A percentile compares a stretch with the other conserved stretches of the same genome.
Evolutionary conservation across 2,329 filamentous ascomycete genomes (phyloP).

Genomic region (Colletotrichum theobromicola): DNA sequence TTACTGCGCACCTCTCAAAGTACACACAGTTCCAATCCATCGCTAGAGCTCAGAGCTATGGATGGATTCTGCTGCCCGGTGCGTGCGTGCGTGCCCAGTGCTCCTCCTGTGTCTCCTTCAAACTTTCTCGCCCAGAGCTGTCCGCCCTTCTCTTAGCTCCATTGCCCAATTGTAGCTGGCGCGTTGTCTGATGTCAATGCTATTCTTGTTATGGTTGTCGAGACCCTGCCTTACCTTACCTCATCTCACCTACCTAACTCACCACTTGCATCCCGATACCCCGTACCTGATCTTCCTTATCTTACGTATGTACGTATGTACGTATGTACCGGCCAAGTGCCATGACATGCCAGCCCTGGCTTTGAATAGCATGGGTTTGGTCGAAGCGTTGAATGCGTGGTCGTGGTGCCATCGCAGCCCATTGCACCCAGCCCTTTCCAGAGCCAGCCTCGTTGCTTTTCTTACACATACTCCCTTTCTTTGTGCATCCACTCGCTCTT

Average conservation of each 20-base stretch:
- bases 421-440: not conserved
- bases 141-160: not conserved
- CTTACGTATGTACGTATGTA: not conserved
- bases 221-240: not conserved
- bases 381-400: slow-evolving; percentile 19
- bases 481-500: not conserved
- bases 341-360: slow-evolving; percentile 5
- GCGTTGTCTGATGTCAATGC: slow-evolving; percentile 14
- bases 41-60: not conserved
- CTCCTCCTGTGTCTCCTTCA: not conserved
- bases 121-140: not conserved
- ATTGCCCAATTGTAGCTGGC: slow-evolving; percentile 10
- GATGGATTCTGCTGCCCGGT: not conserved
- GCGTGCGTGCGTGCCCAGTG: not conserved
- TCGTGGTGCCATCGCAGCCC: slow-evolving; percentile 13
- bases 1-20: not conserved
- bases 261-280: not conserved
- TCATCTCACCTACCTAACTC: not conserved
- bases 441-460: slow-evolving; percentile 16
- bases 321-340: not conserved
- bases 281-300: not conserved
- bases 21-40: not conserved
- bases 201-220: not conserved
- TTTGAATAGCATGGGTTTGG: slow-evolving; percentile 3
- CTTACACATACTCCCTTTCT: slow-evolving; percentile 5